Base-by-base conservation (phyloP, 1,284 basidiomycete species). In the Prillingera fragicola region DNA sequence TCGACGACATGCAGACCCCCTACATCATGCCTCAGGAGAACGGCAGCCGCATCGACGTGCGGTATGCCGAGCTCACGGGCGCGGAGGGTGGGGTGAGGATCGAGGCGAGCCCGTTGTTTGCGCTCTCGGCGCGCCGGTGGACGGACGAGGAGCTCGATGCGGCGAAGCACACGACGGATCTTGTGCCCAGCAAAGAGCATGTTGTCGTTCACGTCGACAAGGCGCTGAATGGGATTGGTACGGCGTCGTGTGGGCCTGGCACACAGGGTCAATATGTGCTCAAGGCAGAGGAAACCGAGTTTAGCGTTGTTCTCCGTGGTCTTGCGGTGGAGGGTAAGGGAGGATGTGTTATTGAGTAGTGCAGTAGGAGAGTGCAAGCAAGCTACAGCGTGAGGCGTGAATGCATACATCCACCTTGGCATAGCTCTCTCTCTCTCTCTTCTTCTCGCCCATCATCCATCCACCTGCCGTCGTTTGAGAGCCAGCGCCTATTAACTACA, bases 21-120 rank as follows among this genome's bases (percentile, higher is more conserved):
- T 56, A 56, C 36, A 49, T 56, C 12, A 43, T 34, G 26, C 55
- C 55, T 15, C 55, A 56, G 38, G 55, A 56, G 47, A 56, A 56
- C 32, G 55, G 55, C 0, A 27, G 19, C 5, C 45, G 55, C 14
- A 21, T 38, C 13, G 52, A 43, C 8, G 52, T 54, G 8, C 39
- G 46, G 9, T 50, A 41, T 46, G 51, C 51, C 6, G 31, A 45
- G 8, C 17, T 56, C 33, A 8, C 18, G 5, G 35, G 25, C 12
- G n/a, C 18, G n/a, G 19, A 23, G 6, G 23, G n/a, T 32, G 37
- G 18, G 8, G 38, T 50, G n/a, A 27, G 32, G 12, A 25, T 55
- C 46, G 23, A 41, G 4, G 49, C 48, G 8, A 29, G 17, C 1
- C 38, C 44, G n/a, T 33, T 13, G 8, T 39, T 38, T 18, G 37